Base-by-base conservation (phyloP, 192 early-diverging fungal genomes). In the Dissophora ornata region DNA sequence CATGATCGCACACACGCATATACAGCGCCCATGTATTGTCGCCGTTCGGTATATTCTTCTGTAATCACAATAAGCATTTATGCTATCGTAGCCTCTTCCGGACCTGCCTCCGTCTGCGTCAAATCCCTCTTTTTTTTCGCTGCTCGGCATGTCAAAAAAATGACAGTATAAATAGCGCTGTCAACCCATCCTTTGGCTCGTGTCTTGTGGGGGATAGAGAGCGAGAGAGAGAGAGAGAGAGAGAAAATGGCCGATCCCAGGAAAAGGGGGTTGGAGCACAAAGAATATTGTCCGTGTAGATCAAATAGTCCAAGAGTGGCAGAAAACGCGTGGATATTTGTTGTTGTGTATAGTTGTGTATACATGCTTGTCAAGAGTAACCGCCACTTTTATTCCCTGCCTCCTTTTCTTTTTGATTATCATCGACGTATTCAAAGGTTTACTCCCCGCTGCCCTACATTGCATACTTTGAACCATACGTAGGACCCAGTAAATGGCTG, bases 381-480 rank as follows among this genome's bases (percentile, higher is more conserved):
- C 44, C 44, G 44, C 44, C 44, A 45, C 44, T 45, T 45, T 38
- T 6, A 9, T 38, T 38, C 13, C 13, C n/a, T 45, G 4, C 44
- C 44, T 45, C 44, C 9, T 45, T 18, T 10, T 18, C 12, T n/a
- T 16, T 45, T 45, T 45, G 18, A n/a, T 33, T 30, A 12, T 33
- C 50, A 52, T 52, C 50, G 25, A 52, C 50, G 50, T 52, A 50
- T 8, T 9, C 36, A 56, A 56, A 40, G 3, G 47, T 49, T 49
- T 49, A 49, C 47, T 49, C 47, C 47, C 19, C 47, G 6, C 21
- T n/a, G 5, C 12, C 36, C 7, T 38, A 38, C 5, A 5, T 9
- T 38, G 5, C 7, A 12, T 12, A 38, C 50, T 28, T 52, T 28
- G 30, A 52, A 52, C 50, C 28, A 52, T 52, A 52, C 50, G 24